A percentile compares a stretch with the other conserved stretches of the same genome.
Conservation (phyloP, 306 rosid genomes). For the Fragaria iinumae region DNA sequence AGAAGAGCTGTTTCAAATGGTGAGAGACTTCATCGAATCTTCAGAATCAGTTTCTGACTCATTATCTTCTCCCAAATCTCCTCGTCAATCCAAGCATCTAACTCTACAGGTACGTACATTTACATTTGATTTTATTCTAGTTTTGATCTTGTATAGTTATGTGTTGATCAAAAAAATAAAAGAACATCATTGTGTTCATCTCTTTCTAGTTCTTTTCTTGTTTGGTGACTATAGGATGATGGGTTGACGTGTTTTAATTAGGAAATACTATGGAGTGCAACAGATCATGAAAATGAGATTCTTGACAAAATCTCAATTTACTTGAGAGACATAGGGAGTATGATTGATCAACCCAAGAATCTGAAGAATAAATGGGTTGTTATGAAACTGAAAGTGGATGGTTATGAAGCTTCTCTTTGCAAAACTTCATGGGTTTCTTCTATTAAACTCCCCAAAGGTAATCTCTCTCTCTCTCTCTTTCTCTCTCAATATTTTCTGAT, state of each 20-base stretch:
- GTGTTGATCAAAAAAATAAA: neutral
- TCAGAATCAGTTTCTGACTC: constrained; percentile 17
- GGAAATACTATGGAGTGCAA: constrained; percentile 31
- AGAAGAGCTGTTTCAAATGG: constrained; percentile 42
- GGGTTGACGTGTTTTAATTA: neutral
- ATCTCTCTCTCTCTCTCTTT: no score
- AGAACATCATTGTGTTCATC: no score
- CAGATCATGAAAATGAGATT: constrained; percentile 32
- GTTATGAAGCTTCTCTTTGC: constrained; percentile 45
- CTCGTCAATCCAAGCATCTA: constrained; percentile 15
- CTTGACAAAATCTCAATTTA: constrained; percentile 31
- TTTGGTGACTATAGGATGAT: neutral
- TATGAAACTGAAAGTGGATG: constrained; percentile 37
- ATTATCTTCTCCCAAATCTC: constrained; percentile 13
- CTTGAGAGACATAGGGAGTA: constrained; percentile 12
- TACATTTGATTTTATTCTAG: neutral
- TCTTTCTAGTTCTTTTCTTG: neutral
- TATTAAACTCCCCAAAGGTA: constrained; percentile 23
- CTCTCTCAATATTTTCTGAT: neutral
- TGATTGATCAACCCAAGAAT: constrained; percentile 1
- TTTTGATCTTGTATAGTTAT: neutral
- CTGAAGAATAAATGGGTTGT: constrained; percentile 34
- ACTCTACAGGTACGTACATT: constrained; percentile 26
- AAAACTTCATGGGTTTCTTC: constrained; percentile 40
- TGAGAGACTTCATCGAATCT: constrained; percentile 34